Percentiles rank a stretch among this genome's conserved stretches.
Conservation (phyloP, 208 protist species). For the Trypanosoma vivax region DNA sequence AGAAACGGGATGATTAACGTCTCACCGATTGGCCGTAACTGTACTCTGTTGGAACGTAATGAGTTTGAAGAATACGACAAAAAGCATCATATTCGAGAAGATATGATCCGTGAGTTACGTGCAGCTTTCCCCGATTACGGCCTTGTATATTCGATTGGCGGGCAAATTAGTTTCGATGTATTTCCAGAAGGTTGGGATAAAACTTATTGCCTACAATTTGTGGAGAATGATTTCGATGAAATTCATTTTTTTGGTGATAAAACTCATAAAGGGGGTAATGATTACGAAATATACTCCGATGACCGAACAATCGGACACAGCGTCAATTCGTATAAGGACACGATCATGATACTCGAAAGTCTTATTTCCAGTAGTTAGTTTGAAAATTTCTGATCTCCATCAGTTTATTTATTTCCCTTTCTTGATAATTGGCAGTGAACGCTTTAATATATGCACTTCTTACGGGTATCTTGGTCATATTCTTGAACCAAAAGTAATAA, state of each 20-base stretch:
- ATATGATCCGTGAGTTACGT: conserved; percentile 91
- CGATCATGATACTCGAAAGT: conserved; percentile 84
- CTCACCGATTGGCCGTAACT: conserved; percentile 98
- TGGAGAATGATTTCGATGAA: conserved; percentile 92
- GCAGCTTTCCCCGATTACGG: conserved; percentile 74
- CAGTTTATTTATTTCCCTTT: conserved; percentile 4
- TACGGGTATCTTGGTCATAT: too few relatives aligned
- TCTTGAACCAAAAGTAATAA: too few relatives aligned
- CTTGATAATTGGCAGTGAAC: background rate
- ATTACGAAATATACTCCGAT: conserved; percentile 98
- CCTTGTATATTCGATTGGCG: conserved; percentile 97
- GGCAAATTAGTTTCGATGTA: conserved; percentile 99
- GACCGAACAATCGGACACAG: conserved; percentile 88
- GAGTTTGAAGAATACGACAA: conserved; percentile 98
- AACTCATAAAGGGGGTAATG: conserved; percentile 98
- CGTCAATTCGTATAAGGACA: conserved; percentile 94
- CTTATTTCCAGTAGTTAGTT: conserved; percentile 47
- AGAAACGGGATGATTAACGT: conserved; percentile 99
- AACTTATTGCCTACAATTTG: conserved; percentile 97
- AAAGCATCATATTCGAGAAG: conserved; percentile 92
- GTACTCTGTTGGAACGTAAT: conserved; percentile 95
- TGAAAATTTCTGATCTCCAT: background rate
- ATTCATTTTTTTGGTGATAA: conserved; percentile 99
- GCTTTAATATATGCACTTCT: background rate
- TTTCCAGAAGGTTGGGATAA: conserved; percentile 99